Evolutionary conservation across 768 basidiomycete species (phyloP).

Genomic region (Pisolithus microcarpus): DNA sequence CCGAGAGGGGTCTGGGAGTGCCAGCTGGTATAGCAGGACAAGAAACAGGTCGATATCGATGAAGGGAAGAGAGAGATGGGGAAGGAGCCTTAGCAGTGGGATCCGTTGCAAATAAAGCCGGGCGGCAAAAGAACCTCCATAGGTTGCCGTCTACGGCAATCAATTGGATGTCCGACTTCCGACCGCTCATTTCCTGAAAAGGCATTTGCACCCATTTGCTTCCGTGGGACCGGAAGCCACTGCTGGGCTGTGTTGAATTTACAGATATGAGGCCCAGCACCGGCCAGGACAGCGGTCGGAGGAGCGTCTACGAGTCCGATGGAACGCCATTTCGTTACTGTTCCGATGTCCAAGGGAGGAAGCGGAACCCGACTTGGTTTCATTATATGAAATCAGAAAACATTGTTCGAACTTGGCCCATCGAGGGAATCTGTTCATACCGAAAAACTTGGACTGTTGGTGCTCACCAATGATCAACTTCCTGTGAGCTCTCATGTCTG

Average conservation of each 20-base stretch:
- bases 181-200: constrained; percentile 27
- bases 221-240: neutral
- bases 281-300: neutral
- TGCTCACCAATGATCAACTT: no score
- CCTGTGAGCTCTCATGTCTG: no score
- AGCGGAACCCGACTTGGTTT: neutral
- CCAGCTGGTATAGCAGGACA: constrained; percentile 4
- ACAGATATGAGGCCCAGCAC: neutral
- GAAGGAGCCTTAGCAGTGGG: constrained; percentile 28
- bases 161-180: constrained; percentile 29
- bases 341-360: neutral
- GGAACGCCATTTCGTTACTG: neutral
- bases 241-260: neutral
- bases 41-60: constrained; percentile 22
- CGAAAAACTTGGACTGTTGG: no score
- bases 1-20: neutral
- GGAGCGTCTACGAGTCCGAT: no score
- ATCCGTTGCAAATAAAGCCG: constrained; percentile 36
- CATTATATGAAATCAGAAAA: neutral
- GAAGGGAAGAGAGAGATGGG: constrained; percentile 21
- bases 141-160: constrained; percentile 33
- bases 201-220: constrained; percentile 1
- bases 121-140: constrained; percentile 27
- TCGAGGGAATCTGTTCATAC: no score
- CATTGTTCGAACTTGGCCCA: neutral